Evolutionary conservation across 768 basidiomycete species (phyloP), one percentile per base, ranked within the genome.

Genomic region (Rhodotorula kratochvilovae): DNA sequence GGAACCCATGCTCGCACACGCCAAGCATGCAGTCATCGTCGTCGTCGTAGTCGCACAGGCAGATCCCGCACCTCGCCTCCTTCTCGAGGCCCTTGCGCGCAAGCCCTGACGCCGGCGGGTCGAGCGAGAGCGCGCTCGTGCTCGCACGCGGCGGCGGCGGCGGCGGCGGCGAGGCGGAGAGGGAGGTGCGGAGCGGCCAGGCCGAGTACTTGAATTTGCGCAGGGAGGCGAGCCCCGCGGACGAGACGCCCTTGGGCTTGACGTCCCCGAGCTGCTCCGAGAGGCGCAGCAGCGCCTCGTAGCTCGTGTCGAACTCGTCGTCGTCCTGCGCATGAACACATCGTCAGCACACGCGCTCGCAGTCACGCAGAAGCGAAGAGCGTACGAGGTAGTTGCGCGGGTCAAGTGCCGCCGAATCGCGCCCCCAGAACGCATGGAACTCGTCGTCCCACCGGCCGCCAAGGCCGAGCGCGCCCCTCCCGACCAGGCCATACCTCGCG

Each of bases 211-310:
- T 58, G 67, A 66, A 67, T 17, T 33, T 36, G 25, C 59, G 56
- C 16, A 77, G 67, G 27, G 23, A 13, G 0, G 61, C 42, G 23
- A 73, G 51, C 43, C 63, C 66, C 13, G 61, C 72, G 11, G 23
- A 12, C 1, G 66, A 42, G 11, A 72, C 67, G 43, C 72, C 66
- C 57, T 70, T 66, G 7, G 76, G 74, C 50, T 76, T 76, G 21
- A 51, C 76, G 42, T 76, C 72, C 25, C 76, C 76, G 27, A 76
- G 63, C 6, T 68, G 71, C 48, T 72, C 76, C 11, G 70, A 71
- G 5, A 77, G 59, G 23, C 76, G 66, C 13, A 76, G 25, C 27
- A 77, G 74, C 1, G 66, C 70, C 63, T 77, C 76, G 66, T 76
- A 77, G 8, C 67, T 67, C 2, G 57, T 43, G 60, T 77, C 76